phyloP scores from a whole-genome alignment of 1,284 basidiomycete genomes.

The Ustilago bromivora region DNA sequence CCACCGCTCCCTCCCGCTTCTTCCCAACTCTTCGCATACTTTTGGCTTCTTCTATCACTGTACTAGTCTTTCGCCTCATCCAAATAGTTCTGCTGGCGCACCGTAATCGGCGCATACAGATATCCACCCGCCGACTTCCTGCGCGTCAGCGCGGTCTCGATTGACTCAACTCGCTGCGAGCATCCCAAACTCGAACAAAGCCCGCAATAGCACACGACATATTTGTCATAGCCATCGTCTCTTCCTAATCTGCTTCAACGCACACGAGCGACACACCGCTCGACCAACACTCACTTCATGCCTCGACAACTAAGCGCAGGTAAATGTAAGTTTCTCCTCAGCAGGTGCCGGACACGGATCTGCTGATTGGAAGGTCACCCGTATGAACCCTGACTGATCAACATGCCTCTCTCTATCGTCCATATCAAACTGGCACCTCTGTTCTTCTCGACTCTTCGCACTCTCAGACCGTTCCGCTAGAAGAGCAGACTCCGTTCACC shows the following conservation, averaged over 20 bases:
- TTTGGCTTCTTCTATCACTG: constrained; percentile 53
- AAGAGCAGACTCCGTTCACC: constrained; percentile 34
- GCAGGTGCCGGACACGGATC: not conserved
- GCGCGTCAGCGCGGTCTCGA: constrained; percentile 19
- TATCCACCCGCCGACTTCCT: not conserved
- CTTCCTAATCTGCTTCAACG: not conserved
- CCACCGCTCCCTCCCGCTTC: constrained; percentile 52
- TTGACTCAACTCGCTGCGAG: constrained; percentile 10
- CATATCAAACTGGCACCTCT: not conserved
- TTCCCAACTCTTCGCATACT: constrained; percentile 55
- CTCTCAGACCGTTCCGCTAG: constrained; percentile 38
- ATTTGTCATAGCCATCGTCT: not conserved
- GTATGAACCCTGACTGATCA: constrained; percentile 12
- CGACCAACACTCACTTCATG: constrained; percentile 40
- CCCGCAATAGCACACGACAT: not conserved
- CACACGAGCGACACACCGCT: constrained; percentile 25
- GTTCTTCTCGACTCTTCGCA: not conserved
- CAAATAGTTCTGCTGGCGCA: constrained; percentile 24
- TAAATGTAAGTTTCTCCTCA: constrained; percentile 36
- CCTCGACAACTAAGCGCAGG: constrained; percentile 47
- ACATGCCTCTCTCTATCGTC: not conserved
- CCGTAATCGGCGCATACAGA: constrained; percentile 29
- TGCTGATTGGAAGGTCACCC: not conserved
- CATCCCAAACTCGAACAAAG: not conserved
- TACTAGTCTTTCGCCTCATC: constrained; percentile 31